Conservation (phyloP, 208 protist genomes). For the Trichomonas vaginalis region DNA sequence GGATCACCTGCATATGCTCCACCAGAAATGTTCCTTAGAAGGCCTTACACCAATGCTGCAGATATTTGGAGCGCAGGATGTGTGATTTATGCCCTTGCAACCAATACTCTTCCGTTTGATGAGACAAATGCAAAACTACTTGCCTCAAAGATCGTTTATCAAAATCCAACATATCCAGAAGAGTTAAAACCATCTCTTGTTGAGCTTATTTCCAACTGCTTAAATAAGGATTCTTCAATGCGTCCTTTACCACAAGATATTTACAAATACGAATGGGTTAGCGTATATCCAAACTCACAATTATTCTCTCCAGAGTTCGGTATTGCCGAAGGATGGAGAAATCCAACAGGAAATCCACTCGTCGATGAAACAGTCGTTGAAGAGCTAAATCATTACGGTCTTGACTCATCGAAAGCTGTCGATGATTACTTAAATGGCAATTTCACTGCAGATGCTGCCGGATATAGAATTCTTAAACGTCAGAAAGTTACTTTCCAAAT, state of each 20-base stretch:
- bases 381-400: background rate
- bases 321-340: background rate
- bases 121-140: background rate
- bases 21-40: conserved; percentile 16
- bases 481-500: background rate
- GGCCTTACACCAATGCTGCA: background rate
- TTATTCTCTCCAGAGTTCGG: background rate
- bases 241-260: background rate
- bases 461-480: background rate
- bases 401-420: background rate
- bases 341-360: background rate
- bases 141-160: background rate
- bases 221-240: background rate
- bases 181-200: background rate
- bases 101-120: background rate
- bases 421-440: background rate
- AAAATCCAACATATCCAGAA: background rate
- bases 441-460: background rate
- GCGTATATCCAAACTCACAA: background rate
- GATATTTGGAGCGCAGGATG: background rate
- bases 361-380: background rate
- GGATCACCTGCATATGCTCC: background rate
- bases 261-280: conserved; percentile 20
- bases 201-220: background rate
- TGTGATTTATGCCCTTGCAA: background rate